Evolutionary conservation across 345 rosid genomes (phyloP), one percentile per base, ranked within the genome.

Genomic region (Lenwebbia sp.): DNA sequence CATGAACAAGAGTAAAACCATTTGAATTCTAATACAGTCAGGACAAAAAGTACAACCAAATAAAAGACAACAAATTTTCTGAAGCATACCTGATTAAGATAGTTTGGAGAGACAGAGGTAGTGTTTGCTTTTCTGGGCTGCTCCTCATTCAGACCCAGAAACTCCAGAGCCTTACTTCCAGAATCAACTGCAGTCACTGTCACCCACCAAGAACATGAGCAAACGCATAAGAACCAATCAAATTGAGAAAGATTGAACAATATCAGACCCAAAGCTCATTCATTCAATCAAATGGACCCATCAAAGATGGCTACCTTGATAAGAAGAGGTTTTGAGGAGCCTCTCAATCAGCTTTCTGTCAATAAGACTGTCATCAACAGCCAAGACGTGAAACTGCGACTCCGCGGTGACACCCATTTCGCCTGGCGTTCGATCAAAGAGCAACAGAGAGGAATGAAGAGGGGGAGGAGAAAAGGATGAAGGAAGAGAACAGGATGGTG

Each of bases 151-250:
- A 94, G 87, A 37, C 99, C 99, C 85, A 97, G 92, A 85, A 95
- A 91, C 74, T 97, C 98, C 82, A 97, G 91, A 52, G 99, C 98
- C 88, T 96, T 95, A 12, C 93, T 96, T 41, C 94, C 99, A 74
- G 99, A 97, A 87, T 97, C 99, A 83, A 96, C 99, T 21, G 94
- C 96, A 1, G 99, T 96, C 28, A 96, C 99, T 95, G 94, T 57
- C 83, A 87, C 44, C 44, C 41, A 56, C 25, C 25, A 44, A 13
- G 41, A 26, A 40, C 58, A 17, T 7, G n/a, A 57, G 83, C 26
- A 82, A 40, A 30, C 26, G n/a, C 44, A 9, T 47, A 13, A 15
- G 51, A 51, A 37, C 30, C 50, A 21, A 60, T 13, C 19, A 25
- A 54, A 82, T 25, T 21, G 10, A 56, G 57, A 37, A 74, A 14